phyloP scores from a whole-genome alignment of 768 basidiomycete species.

The Obba rivulosa region DNA sequence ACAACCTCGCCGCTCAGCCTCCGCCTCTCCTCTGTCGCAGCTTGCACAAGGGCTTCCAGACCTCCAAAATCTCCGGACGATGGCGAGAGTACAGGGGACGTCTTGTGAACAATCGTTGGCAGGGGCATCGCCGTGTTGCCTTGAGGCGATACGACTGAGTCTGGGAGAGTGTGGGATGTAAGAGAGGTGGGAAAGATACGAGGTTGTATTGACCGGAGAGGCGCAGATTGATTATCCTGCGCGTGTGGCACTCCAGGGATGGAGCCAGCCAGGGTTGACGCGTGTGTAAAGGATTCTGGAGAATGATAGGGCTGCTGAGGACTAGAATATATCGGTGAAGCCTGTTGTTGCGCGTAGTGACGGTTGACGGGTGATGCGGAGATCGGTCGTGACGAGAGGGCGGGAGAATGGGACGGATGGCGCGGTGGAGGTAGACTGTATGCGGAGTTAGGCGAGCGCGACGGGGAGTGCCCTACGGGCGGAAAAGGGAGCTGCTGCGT shows the following conservation, averaged over 20 bases:
- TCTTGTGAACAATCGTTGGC: too few species aligned
- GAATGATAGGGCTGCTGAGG: neutral
- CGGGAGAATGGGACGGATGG: conserved; percentile 5
- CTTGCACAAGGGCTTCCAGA: conserved; percentile 67
- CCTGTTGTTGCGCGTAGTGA: neutral
- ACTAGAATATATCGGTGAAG: neutral
- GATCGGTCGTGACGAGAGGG: conserved; percentile 1
- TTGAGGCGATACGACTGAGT: too few species aligned
- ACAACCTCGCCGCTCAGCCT: conserved; percentile 34
- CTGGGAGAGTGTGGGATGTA: too few species aligned
- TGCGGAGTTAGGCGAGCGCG: conserved; percentile 2
- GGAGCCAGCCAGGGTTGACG: too few species aligned
- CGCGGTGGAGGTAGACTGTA: conserved; percentile 2
- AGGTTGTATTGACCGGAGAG: too few species aligned
- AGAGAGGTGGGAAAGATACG: too few species aligned
- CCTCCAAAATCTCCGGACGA: conserved; percentile 26
- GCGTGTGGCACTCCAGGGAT: too few species aligned
- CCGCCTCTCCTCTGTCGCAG: conserved; percentile 60
- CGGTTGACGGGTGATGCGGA: conserved; percentile 4
- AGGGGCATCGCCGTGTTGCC: too few species aligned
- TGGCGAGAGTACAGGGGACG: conserved; percentile 5
- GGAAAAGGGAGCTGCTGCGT: neutral
- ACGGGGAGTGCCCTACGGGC: conserved; percentile 6
- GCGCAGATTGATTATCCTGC: too few species aligned
- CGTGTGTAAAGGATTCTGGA: neutral